These are phyloP conservation scores for Hibiscus syriacus DNA, from an alignment of 345 rosid species.

Conservation along the genomic window DNA sequence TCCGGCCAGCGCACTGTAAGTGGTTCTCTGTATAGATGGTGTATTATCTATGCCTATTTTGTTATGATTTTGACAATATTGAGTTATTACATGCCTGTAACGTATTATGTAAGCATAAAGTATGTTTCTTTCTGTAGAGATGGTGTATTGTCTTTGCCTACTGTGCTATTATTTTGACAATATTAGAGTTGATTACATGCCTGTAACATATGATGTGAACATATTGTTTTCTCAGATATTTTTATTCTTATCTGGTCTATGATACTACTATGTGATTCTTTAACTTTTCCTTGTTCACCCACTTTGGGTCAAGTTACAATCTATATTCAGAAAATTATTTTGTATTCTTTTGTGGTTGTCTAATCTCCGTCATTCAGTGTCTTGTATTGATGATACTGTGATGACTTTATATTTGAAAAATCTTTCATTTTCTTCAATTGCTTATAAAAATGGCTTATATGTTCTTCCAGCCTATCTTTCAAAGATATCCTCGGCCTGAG, in stretches of 20 bases:
- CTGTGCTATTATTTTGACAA: neutral
- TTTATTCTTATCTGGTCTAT: neutral
- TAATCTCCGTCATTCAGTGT: neutral
- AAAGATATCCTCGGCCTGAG: conserved; percentile 96
- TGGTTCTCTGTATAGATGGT: conserved; percentile 14
- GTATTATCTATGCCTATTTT: conserved; percentile 4
- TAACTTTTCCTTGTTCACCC: neutral
- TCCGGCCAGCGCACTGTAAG: conserved; percentile 99
- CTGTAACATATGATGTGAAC: no score
- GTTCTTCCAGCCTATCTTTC: conserved; percentile 80
- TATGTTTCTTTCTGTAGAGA: neutral
- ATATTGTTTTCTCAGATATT: neutral
- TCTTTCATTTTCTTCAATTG: conserved; percentile 2
- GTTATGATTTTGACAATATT: neutral
- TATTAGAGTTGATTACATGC: no score
- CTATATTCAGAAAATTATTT: neutral
- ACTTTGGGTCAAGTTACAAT: neutral
- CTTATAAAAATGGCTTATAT: conserved; percentile 22
- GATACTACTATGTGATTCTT: neutral
- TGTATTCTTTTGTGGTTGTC: neutral
- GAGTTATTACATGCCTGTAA: neutral
- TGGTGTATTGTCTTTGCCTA: neutral
- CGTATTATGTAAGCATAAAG: neutral
- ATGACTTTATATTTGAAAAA: conserved; percentile 4
- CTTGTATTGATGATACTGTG: neutral